Evolutionary conservation across 495 filamentous ascomycete species (phyloP).

Genomic region (Tuber borchii): DNA sequence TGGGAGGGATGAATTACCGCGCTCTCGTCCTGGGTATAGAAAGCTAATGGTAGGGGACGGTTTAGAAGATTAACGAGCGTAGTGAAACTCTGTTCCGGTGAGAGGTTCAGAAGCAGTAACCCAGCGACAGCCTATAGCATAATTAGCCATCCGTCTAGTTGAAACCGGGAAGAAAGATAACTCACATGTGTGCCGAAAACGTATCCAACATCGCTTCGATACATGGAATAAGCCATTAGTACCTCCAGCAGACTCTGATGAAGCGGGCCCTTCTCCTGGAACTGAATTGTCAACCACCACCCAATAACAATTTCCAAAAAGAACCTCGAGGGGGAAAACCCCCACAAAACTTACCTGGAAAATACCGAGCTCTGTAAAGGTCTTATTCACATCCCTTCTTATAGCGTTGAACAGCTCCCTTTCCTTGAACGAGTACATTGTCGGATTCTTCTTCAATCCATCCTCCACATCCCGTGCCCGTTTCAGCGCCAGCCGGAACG

Average conservation of each 20-base stretch:
- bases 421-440: conserved; percentile 48
- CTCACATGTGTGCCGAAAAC: conserved; percentile 75
- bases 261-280: conserved; percentile 54
- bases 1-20: conserved; percentile 42
- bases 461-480: conserved; percentile 63
- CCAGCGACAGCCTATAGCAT: conserved; percentile 65
- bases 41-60: conserved; percentile 77
- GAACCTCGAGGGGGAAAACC: neutral
- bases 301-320: neutral
- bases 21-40: conserved; percentile 68
- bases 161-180: conserved; percentile 13
- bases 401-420: conserved; percentile 65
- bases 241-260: conserved; percentile 71
- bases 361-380: conserved; percentile 75
- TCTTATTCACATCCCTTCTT: conserved; percentile 59
- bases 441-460: conserved; percentile 43
- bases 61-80: conserved; percentile 84
- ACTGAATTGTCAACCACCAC: conserved; percentile 7
- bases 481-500: conserved; percentile 70
- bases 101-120: conserved; percentile 74
- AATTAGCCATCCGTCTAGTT: conserved; percentile 33
- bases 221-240: conserved; percentile 83
- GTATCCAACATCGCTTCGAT: conserved; percentile 88
- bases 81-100: conserved; percentile 66
- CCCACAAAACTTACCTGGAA: conserved; percentile 58